Base-by-base conservation (phyloP, 305 asterid genomes). In the Fraxinus velutina region DNA sequence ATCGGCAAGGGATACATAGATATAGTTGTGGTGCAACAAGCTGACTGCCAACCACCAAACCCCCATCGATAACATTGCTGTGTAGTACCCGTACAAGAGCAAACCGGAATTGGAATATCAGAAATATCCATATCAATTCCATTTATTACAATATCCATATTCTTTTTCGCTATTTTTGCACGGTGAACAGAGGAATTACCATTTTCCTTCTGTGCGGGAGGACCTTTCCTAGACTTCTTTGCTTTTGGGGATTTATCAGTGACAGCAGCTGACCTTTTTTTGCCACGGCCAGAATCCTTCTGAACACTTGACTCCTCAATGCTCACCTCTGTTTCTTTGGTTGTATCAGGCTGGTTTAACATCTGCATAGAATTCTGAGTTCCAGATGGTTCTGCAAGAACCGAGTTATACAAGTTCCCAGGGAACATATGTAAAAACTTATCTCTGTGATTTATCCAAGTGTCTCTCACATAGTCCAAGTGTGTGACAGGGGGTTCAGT, bases 21-120 rank as follows among this genome's bases (percentile, higher is more conserved):
- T 87, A 94, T 90, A 29, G 97, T 93, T 0, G 98, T 96, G 77
- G 99, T 96, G 85, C 99, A 96, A 78, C 99, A 96, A 4, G 99
- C 99, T 0, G 98, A 94, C 83, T 96, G 99, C 99, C 99, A 96
- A 15, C 99, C 99, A 39, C 98, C 99, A 68, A 96, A 96, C 0
- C 99, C 99, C 99, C 99, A 96, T 83, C 98, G 90, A 75, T 96
- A 96, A 60, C 99, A 96, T 82, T 94, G 98, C 89, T 94, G 98
- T 30, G 97, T 90, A 17, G 93, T 60, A n/a, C 98, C 98, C 0
- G 99, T 96, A 62, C 99, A 96, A 21, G 99, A 91, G 84, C 99
- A 96, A 79, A 94, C 94, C 1, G 99, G 99, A 9, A 93, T 92
- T 0, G 98, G 98, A 76, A 96, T 94, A 24, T 92, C 96, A 5